phyloP scores from a whole-genome alignment of 2,329 filamentous ascomycete species.

The Mollisia scopiformis region DNA sequence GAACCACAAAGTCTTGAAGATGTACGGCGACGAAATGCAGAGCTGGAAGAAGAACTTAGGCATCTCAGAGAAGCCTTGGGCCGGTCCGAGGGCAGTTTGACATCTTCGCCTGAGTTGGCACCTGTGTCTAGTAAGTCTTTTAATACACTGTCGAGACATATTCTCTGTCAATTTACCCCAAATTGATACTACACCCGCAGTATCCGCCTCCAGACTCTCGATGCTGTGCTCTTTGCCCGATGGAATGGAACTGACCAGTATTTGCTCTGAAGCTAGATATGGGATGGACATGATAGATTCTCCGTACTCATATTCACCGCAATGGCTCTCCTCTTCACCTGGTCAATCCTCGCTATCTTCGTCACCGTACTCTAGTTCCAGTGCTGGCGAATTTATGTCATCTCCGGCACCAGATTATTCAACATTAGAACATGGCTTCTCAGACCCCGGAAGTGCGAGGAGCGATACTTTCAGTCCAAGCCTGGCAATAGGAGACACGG shows the following conservation, averaged over 20 bases:
- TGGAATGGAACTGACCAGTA: constrained; percentile 5
- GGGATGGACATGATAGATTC: constrained; percentile 10
- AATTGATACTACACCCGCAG: not conserved
- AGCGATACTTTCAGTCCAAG: constrained; percentile 5
- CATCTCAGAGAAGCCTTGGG: constrained; percentile 26
- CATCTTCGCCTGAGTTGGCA: constrained; percentile 12
- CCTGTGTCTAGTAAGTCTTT: constrained; percentile 8
- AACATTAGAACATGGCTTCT: constrained; percentile 5
- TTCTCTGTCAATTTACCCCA: not conserved
- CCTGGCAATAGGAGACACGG: not conserved
- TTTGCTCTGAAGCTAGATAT: constrained; percentile 10
- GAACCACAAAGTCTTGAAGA: constrained; percentile 54
- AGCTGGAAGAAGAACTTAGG: constrained; percentile 55
- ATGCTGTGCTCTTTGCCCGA: not conserved
- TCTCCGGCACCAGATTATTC: constrained; percentile 12
- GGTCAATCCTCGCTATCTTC: not conserved
- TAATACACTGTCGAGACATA: not conserved
- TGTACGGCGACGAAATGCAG: constrained; percentile 54
- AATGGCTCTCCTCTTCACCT: constrained; percentile 12
- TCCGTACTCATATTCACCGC: constrained; percentile 8
- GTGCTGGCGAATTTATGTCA: constrained; percentile 13
- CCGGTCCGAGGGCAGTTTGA: constrained; percentile 18
- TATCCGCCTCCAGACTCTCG: not conserved
- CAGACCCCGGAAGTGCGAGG: constrained; percentile 2
- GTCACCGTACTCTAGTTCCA: constrained; percentile 6